Conservation (phyloP, 2,329 filamentous ascomycete species). For the Magnaporthiopsis incrustans region DNA sequence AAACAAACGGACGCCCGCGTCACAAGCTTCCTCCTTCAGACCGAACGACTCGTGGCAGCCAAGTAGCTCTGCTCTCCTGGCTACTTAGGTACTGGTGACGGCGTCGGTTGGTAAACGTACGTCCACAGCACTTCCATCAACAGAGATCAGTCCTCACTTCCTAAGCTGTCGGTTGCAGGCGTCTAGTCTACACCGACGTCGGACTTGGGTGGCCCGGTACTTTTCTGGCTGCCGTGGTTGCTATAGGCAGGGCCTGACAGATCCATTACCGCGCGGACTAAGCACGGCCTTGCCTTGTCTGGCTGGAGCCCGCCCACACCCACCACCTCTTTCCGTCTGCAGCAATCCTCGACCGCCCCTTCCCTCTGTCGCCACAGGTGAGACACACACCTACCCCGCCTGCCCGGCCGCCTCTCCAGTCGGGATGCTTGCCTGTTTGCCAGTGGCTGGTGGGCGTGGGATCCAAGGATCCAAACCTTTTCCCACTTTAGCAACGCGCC, state of each 20-base stretch:
- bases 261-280: background rate
- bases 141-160: background rate
- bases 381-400: background rate
- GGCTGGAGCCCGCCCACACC: background rate
- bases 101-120: background rate
- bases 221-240: background rate
- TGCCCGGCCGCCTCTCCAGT: background rate
- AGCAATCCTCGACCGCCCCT: background rate
- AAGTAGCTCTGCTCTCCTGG: background rate
- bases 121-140: no score
- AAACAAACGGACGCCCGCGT: background rate
- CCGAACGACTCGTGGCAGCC: background rate
- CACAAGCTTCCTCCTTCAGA: background rate
- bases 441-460: background rate
- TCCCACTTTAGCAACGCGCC: background rate
- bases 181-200: background rate
- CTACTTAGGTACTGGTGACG: background rate
- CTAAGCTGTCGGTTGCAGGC: background rate
- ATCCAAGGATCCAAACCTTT: background rate
- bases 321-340: background rate
- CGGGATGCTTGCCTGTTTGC: background rate
- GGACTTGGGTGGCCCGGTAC: background rate
- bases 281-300: background rate
- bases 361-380: background rate
- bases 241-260: background rate